Evolutionary conservation across 306 rosid species (phyloP), one percentile per base, ranked within the genome.

Genomic region (Sechiopsis laciniata): DNA sequence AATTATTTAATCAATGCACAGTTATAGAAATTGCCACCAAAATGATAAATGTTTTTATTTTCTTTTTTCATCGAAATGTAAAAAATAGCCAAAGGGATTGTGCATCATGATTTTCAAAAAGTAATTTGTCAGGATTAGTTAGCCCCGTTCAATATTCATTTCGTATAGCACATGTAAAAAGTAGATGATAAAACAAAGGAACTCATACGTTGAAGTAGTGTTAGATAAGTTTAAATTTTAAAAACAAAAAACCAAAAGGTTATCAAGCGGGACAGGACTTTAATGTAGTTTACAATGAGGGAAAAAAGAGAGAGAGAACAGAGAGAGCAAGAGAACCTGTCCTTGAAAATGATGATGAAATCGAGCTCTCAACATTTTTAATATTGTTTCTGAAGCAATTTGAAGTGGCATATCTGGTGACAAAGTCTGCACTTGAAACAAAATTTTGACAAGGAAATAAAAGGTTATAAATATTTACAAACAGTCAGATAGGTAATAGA

Each of bases 371-470:
- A 89, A 83, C 95, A 91, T 85, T 83, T 97, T 85, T 64, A 91
- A 80, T 81, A 94, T 81, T 73, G 98, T 94, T 74, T 90, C 97
- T 55, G 96, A 94, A 56, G 98, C 98, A 56, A 94, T 96, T 84
- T 94, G 91, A 83, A 94, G 96, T 0, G 99, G 99, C 92, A 94
- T 91, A 82, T 87, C 95, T 35, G 92, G 87, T 45, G 97, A 94
- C 73, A 94, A 77, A 83, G 85, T 87, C 99, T 91, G 95, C 85
- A 74, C 76, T 55, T 67, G 20, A 51, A 77, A 75, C 64, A 59
- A 72, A 76, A 57, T 67, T 82, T 79, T 42, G 59, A 64, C 8
- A 48, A 79, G 78, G 45, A 15, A 13, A 71, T 52, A 54, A 24
- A 16, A 53, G 29, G 20, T 12, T 45, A 68, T 13, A 68, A 46